phyloP scores from a whole-genome alignment of 2,329 filamentous ascomycete genomes.

The Ceratocystis variospora region DNA sequence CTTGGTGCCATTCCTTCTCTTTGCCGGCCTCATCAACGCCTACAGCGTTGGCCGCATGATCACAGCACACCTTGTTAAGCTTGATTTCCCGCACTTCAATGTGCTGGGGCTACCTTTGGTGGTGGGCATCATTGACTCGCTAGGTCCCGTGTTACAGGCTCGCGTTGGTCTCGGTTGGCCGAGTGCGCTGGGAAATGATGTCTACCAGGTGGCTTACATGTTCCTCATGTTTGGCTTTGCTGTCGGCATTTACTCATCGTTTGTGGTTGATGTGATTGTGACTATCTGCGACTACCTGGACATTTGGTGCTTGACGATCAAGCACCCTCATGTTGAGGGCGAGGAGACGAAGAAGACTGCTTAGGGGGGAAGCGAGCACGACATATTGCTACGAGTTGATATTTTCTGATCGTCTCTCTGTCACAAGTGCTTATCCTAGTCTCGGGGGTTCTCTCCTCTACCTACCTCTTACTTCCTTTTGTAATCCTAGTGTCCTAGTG shows the following conservation, averaged over 20 bases:
- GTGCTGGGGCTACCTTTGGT: constrained; percentile 65
- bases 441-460: background rate
- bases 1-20: constrained; percentile 78
- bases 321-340: constrained; percentile 52
- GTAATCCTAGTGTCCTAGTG: background rate
- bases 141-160: constrained; percentile 54
- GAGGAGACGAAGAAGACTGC: constrained; percentile 31
- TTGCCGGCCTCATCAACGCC: constrained; percentile 79
- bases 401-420: background rate
- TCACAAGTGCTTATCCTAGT: background rate
- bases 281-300: constrained; percentile 97
- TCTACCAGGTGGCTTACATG: constrained; percentile 85
- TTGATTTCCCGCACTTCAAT: constrained; percentile 82
- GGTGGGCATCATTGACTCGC: constrained; percentile 64
- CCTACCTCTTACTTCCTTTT: too few species aligned
- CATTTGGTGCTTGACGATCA: constrained; percentile 97
- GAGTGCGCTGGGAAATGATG: constrained; percentile 55
- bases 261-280: constrained; percentile 92
- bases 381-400: background rate
- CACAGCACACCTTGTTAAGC: constrained; percentile 78
- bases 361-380: constrained; percentile 14
- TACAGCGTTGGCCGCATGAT: constrained; percentile 95
- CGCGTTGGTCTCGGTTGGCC: constrained; percentile 57
- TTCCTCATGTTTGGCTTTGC: constrained; percentile 77
- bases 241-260: constrained; percentile 89